Evolutionary conservation across 2,329 filamentous ascomycete genomes (phyloP).

Genomic region (Sporothrix sp.): DNA sequence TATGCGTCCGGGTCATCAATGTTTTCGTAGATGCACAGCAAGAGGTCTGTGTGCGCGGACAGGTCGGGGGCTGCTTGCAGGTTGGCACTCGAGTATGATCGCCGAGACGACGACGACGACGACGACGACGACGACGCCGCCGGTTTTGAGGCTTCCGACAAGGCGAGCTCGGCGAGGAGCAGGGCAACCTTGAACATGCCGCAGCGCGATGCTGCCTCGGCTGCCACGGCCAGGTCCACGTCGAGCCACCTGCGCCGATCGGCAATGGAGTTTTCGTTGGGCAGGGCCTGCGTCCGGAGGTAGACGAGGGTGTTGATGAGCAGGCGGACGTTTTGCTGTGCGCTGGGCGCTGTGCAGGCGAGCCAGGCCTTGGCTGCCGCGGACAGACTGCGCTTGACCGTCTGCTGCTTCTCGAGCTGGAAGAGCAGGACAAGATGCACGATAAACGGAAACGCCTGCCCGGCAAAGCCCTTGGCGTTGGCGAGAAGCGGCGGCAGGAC

Average conservation of each 20-base stretch:
- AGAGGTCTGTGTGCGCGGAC: constrained; percentile 52
- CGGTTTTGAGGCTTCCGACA: constrained; percentile 45
- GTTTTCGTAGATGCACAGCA: constrained; percentile 78
- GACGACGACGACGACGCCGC: too few species aligned
- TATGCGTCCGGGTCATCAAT: constrained; percentile 95
- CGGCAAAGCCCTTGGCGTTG: constrained; percentile 58
- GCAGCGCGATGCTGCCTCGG: constrained; percentile 63
- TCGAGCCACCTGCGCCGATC: constrained; percentile 81
- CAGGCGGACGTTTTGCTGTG: constrained; percentile 56
- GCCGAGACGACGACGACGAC: too few species aligned
- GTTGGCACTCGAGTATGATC: constrained; percentile 52
- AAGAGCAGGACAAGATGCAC: constrained; percentile 69
- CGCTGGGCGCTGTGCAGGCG: constrained; percentile 31
- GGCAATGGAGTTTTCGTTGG: constrained; percentile 65
- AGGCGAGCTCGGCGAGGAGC: constrained; percentile 66
- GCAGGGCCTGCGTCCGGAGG: constrained; percentile 68
- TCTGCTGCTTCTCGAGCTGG: constrained; percentile 53
- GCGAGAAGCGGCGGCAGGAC: constrained; percentile 57
- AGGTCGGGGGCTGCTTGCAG: constrained; percentile 24
- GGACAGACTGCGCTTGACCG: constrained; percentile 55
- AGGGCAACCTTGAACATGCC: constrained; percentile 82
- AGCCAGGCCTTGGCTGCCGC: constrained; percentile 57
- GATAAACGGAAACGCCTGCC: constrained; percentile 70
- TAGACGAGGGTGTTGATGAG: constrained; percentile 76
- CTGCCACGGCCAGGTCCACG: constrained; percentile 61